Percentiles rank a stretch among this genome's conserved stretches.
These are phyloP conservation scores for Pichia heedii DNA, from an alignment of 805 yeast species.

Conservation along the genomic window DNA sequence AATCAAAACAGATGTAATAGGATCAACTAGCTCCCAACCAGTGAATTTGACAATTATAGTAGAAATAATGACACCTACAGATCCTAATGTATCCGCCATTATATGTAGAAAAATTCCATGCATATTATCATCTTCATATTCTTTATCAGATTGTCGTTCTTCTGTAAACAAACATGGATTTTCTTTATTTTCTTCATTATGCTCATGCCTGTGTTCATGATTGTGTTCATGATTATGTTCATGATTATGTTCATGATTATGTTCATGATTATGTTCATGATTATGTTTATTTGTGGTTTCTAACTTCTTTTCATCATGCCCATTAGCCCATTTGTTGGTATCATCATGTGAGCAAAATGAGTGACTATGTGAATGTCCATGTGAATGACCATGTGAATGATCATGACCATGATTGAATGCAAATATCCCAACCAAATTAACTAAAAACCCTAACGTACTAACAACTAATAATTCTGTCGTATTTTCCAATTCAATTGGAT, in stretches of 20 bases:
- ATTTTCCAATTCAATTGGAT: conserved; percentile 69
- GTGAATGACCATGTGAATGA: conserved; percentile 21
- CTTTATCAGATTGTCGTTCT: neutral
- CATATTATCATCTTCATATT: conserved; percentile 58
- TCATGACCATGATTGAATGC: conserved; percentile 66
- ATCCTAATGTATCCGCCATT: conserved; percentile 91
- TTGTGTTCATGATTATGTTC: neutral
- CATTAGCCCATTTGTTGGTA: too few relatives aligned
- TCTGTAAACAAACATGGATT: neutral
- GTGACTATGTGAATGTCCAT: conserved; percentile 21
- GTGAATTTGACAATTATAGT: conserved; percentile 63
- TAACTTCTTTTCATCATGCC: conserved; percentile 6
- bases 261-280: conserved; percentile 1
- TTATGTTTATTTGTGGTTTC: conserved; percentile 13
- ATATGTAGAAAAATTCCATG: conserved; percentile 91
- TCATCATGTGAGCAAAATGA: neutral
- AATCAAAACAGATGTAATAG: conserved; percentile 82
- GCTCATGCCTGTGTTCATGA: neutral
- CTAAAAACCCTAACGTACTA: conserved; percentile 74
- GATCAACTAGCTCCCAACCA: conserved; percentile 78
- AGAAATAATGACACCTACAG: conserved; percentile 93
- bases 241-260: conserved; percentile 1
- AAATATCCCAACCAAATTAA: conserved; percentile 85
- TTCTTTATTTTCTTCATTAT: neutral
- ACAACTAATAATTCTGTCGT: conserved; percentile 83